phyloP scores from a whole-genome alignment of 257 asterid species.

The Vinca minor region DNA sequence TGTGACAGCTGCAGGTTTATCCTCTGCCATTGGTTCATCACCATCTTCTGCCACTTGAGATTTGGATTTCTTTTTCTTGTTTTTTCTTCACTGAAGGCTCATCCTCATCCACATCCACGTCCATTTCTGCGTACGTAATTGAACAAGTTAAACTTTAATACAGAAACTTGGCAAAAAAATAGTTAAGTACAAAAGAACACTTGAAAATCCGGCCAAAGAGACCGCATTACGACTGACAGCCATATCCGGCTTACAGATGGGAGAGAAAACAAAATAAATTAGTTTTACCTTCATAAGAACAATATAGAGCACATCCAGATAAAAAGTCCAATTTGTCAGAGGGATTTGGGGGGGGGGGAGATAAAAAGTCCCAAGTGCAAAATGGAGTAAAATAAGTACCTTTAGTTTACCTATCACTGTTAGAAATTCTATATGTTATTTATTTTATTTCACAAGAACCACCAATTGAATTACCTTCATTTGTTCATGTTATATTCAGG shows the following conservation, averaged over 20 bases:
- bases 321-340: background rate
- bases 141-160: background rate
- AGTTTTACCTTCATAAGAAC: background rate
- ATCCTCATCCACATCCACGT: constrained; percentile 24
- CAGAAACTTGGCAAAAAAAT: background rate
- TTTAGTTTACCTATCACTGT: background rate
- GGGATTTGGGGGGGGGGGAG: too few relatives aligned
- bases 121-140: constrained; percentile 26
- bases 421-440: background rate
- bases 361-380: background rate
- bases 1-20: constrained; percentile 23
- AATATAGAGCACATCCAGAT: background rate
- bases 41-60: constrained; percentile 16
- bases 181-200: background rate
- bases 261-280: background rate
- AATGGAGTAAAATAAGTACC: background rate
- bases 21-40: constrained; percentile 38
- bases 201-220: background rate
- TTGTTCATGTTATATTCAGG: background rate
- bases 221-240: background rate
- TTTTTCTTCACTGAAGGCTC: constrained; percentile 34
- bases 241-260: background rate
- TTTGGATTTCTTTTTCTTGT: constrained; percentile 43
- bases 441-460: background rate
- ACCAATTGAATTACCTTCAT: background rate